Conservation (phyloP, 2,329 filamentous ascomycete genomes). For the Chaetomium globosum region DNA sequence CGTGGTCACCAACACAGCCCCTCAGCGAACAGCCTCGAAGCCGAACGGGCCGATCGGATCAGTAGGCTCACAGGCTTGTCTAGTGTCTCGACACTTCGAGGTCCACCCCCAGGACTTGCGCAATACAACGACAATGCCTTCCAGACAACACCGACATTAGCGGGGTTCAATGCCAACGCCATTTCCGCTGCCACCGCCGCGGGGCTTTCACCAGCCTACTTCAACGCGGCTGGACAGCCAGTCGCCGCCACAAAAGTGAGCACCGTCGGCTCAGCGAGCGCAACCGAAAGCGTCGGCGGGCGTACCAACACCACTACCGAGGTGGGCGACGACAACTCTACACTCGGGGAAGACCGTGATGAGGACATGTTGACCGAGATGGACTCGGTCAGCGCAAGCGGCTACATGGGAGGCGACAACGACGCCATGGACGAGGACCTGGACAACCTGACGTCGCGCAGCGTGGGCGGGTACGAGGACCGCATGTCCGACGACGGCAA, state of each 20-base stretch:
- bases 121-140: conserved; percentile 40
- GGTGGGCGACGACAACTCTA: conserved; percentile 58
- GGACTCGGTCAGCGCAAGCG: conserved; percentile 58
- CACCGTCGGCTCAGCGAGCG: conserved; percentile 88
- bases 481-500: conserved; percentile 85
- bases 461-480: conserved; percentile 60
- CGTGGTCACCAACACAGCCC: conserved; percentile 61
- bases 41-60: conserved; percentile 91
- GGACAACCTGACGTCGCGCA: conserved; percentile 53
- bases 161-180: conserved; percentile 44
- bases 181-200: conserved; percentile 25
- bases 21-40: conserved; percentile 76
- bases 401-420: conserved; percentile 49
- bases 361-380: conserved; percentile 63
- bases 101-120: conserved; percentile 43
- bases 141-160: conserved; percentile 57
- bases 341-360: conserved; percentile 46
- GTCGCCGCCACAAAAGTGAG: conserved; percentile 74
- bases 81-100: conserved; percentile 75
- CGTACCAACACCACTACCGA: conserved; percentile 50
- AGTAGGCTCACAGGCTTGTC: conserved; percentile 92
- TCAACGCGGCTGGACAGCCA: conserved; percentile 73
- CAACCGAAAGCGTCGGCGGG: conserved; percentile 75
- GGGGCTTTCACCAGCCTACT: conserved; percentile 68
- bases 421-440: conserved; percentile 58